These are phyloP conservation scores for Warburgia ugandensis DNA, from an alignment of 164 flowering plant genomes.

Conservation along the genomic window DNA sequence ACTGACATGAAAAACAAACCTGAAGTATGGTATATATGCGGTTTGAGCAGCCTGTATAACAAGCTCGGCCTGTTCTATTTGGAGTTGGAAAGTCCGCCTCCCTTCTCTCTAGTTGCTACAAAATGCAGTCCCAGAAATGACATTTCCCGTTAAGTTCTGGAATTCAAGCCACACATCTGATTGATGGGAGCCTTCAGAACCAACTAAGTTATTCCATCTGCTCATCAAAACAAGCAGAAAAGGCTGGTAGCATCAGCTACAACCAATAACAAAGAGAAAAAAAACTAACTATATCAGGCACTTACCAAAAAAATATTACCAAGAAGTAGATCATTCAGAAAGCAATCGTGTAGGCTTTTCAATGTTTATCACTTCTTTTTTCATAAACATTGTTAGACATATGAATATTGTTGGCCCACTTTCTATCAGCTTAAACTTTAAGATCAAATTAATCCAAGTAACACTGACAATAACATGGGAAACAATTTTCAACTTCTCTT, in stretches of 20 bases:
- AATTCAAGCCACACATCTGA: conserved; percentile 23
- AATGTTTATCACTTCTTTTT: no score
- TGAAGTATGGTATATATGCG: conserved; percentile 4
- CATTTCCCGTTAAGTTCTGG: conserved; percentile 21
- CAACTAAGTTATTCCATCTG: conserved; percentile 16
- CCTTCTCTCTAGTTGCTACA: conserved; percentile 13
- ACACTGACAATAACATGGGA: background rate
- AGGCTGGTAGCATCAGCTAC: conserved; percentile 27
- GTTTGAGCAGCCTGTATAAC: background rate
- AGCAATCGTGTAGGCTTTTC: no score
- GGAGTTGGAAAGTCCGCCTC: conserved; percentile 5
- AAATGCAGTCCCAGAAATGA: conserved; percentile 21
- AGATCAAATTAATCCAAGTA: no score
- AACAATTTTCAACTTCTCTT: conserved; percentile 36
- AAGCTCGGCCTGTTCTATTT: conserved; percentile 7
- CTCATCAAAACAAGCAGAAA: conserved; percentile 12
- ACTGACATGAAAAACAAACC: conserved; percentile 5
- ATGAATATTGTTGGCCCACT: no score
- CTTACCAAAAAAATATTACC: background rate
- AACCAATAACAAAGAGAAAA: background rate
- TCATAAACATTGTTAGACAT: no score
- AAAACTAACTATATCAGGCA: background rate
- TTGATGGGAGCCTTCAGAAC: conserved; percentile 9
- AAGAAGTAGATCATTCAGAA: no score
- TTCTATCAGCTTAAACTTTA: no score